These are phyloP conservation scores for Jaltomata sinuosa DNA, from an alignment of 257 asterid species.

Conservation along the genomic window DNA sequence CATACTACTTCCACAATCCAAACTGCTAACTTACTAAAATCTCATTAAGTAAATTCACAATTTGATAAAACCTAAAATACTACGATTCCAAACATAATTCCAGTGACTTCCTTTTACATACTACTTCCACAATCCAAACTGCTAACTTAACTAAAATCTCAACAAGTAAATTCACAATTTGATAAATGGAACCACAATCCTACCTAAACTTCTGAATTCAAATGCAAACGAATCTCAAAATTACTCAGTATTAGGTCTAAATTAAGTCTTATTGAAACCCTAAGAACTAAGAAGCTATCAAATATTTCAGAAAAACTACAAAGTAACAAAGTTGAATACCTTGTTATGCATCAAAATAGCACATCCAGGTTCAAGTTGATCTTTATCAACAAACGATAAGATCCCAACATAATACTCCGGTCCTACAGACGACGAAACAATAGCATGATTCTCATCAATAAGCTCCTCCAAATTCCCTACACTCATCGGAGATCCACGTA, in stretches of 20 bases:
- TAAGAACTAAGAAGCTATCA: background rate
- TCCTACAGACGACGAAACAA: conserved; percentile 84
- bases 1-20: background rate
- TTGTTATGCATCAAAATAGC: conserved; percentile 91
- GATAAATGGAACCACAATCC: background rate
- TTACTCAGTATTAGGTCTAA: background rate
- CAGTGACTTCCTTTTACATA: background rate
- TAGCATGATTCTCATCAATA: conserved; percentile 91
- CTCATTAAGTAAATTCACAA: background rate
- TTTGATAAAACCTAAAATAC: background rate
- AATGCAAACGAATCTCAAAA: background rate
- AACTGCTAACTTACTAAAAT: background rate
- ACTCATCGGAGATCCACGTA: conserved; percentile 71
- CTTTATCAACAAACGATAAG: conserved; percentile 84
- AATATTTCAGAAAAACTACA: background rate
- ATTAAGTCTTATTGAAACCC: background rate
- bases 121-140: background rate
- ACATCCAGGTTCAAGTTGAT: conserved; percentile 96
- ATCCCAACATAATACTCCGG: conserved; percentile 93
- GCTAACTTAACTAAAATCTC: background rate
- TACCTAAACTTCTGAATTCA: background rate
- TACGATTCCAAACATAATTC: background rate
- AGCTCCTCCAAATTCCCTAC: conserved; percentile 89
- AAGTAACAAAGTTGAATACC: conserved; percentile 22
- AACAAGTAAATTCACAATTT: background rate